Evolutionary conservation across 2,329 filamentous ascomycete species (phyloP), one percentile per base, ranked within the genome.

Genomic region (Hyphodiscus sp.): DNA sequence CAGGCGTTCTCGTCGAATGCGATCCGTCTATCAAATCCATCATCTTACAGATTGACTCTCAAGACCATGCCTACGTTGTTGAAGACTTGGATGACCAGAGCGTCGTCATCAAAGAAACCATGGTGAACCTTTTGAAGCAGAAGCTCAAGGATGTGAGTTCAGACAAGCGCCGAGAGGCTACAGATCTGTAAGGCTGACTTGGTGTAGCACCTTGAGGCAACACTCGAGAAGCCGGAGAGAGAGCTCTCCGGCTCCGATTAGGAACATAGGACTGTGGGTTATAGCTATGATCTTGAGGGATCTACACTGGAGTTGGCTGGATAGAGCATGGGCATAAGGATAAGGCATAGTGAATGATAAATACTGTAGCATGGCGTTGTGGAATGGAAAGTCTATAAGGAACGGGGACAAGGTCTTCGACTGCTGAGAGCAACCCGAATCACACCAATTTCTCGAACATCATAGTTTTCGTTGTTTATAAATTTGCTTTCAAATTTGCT

Each of bases 11-110:
- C 59, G 83, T 92, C 70, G 82, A 90, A 70, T 90, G 86, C 71
- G 88, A 92, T 68, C 85, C 88, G n/a, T 89, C 86, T 45, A 91
- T 92, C 77, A 91, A 91, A 71, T 87, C 88, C 58, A 90, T 91
- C 74, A 86, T 92, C 65, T 76, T 88, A 62, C 87, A 84, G 65
- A 87, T 92, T 61, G 85, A 92, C 70, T 80, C 75, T 63, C 75
- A 81, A 53, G 77, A 79, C 61, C 83, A 91, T 69, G 82, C 85
- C 59, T 89, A 83, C 68, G 87, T 92, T 65, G 87, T 91, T 58
- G 86, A 91, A 63, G 86, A 91, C 58, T 78, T 91, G 1, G 87
- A 91, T 70, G 87, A 91, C 55, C 80, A 87, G 67, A 84, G 86
- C 54, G 75, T 90, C 1, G 76, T 92, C 2, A 80, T 91, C 52